Conservation (phyloP, 805 yeast genomes). For the Starmera pachycereana region DNA sequence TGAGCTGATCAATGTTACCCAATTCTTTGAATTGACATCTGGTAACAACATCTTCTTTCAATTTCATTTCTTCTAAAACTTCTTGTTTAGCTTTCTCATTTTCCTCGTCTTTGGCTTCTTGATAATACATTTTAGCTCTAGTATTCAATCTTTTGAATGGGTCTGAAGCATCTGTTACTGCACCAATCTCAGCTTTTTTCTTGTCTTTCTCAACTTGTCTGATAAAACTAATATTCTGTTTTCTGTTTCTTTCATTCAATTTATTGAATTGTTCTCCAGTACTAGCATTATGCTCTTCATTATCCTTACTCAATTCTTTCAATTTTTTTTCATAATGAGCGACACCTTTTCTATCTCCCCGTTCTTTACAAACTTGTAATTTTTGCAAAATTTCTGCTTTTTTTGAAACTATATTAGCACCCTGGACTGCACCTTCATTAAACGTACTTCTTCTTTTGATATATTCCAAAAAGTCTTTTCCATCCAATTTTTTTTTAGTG, state of each 20-base stretch:
- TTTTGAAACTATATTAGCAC: conserved; percentile 68
- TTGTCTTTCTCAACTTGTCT: conserved; percentile 71
- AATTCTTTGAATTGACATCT: conserved; percentile 45
- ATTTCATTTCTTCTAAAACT: conserved; percentile 36
- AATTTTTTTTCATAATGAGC: conserved; percentile 38
- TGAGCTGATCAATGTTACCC: conserved; percentile 46
- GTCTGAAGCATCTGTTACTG: conserved; percentile 41
- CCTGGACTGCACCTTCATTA: conserved; percentile 38
- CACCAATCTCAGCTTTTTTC: conserved; percentile 40
- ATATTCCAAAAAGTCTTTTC: conserved; percentile 68
- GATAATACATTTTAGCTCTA: conserved; percentile 72
- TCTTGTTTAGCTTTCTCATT: conserved; percentile 49
- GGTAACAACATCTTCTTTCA: conserved; percentile 34
- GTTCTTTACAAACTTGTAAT: conserved; percentile 63
- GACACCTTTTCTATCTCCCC: conserved; percentile 33
- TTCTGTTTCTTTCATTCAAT: conserved; percentile 54
- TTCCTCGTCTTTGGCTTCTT: conserved; percentile 40
- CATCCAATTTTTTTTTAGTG: conserved; percentile 56
- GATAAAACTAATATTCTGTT: conserved; percentile 63
- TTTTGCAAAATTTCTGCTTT: conserved; percentile 65
- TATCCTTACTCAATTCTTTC: conserved; percentile 23
- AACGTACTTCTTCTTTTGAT: conserved; percentile 62
- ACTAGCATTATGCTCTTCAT: conserved; percentile 23
- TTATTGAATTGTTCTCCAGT: conserved; percentile 16
- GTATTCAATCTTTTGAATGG: conserved; percentile 90